These are phyloP conservation scores for Phytophthora pisi DNA, from an alignment of 352 stramenopile species.

Conservation along the genomic window DNA sequence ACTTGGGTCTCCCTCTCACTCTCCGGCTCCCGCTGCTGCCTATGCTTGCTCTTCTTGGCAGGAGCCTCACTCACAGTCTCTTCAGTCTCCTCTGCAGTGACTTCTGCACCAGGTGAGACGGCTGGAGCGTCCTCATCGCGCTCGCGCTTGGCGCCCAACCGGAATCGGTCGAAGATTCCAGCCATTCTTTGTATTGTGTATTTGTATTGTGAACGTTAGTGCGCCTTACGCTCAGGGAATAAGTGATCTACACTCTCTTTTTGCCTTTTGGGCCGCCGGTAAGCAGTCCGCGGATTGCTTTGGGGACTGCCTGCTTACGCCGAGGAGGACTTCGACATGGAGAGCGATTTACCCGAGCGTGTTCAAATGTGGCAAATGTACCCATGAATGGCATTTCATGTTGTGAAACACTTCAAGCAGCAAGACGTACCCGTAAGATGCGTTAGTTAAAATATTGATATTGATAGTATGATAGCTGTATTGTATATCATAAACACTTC, in stretches of 20 bases:
- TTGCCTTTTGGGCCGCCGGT: slow-evolving; percentile 12
- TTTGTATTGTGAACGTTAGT: too few species aligned
- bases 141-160: slow-evolving; percentile 60
- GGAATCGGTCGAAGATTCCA: slow-evolving; percentile 64
- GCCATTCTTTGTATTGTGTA: slow-evolving; percentile 9
- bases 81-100: background rate
- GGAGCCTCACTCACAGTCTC: background rate
- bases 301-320: background rate
- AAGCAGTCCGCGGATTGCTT: slow-evolving; percentile 18
- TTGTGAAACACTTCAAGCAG: too few species aligned
- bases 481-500: background rate
- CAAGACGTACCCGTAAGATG: too few species aligned
- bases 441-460: background rate
- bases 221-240: too few species aligned
- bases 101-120: background rate
- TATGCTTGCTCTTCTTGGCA: slow-evolving; percentile 22
- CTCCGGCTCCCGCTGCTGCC: slow-evolving; percentile 2
- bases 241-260: too few species aligned
- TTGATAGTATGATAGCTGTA: background rate
- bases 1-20: slow-evolving; percentile 1
- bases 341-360: background rate
- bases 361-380: too few species aligned
- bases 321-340: background rate
- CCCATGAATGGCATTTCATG: too few species aligned
- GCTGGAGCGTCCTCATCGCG: slow-evolving; percentile 18